Evolutionary conservation across 2,329 filamentous ascomycete genomes (phyloP).

Genomic region (Rugonectria rugulosa): DNA sequence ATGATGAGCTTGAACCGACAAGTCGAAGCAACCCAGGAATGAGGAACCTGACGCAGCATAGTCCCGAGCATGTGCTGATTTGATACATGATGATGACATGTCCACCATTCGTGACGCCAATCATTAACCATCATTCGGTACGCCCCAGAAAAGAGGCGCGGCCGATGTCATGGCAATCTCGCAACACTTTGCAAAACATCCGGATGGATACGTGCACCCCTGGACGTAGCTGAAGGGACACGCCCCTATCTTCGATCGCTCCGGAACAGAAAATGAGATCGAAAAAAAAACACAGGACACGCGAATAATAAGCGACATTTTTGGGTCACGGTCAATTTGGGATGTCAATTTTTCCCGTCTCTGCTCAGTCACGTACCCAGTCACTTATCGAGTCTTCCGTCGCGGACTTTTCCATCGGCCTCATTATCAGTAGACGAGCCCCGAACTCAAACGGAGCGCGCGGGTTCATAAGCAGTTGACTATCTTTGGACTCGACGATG

Average conservation of each 20-base stretch:
- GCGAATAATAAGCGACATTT: no score
- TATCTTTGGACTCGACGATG: slow-evolving; percentile 12
- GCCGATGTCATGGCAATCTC: slow-evolving; percentile 30
- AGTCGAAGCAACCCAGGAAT: slow-evolving; percentile 16
- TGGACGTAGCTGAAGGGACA: not conserved
- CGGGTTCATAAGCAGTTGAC: not conserved
- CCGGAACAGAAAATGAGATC: not conserved
- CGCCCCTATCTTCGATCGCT: slow-evolving; percentile 1
- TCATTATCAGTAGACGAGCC: no score
- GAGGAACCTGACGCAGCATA: slow-evolving; percentile 9
- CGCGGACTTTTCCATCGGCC: no score
- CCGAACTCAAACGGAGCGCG: slow-evolving; percentile 2
- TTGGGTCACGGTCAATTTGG: no score
- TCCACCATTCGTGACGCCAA: slow-evolving; percentile 20
- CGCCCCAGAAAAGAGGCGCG: slow-evolving; percentile 15
- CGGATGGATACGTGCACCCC: slow-evolving; percentile 12
- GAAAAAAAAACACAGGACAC: not conserved
- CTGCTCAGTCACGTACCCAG: no score
- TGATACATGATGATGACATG: slow-evolving; percentile 39
- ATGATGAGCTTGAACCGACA: slow-evolving; percentile 6
- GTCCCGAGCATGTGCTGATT: slow-evolving; percentile 34
- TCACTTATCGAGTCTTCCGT: no score
- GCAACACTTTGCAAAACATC: slow-evolving; percentile 26
- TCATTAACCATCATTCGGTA: slow-evolving; percentile 22
- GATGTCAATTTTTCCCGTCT: no score